Evolutionary conservation across 257 asterid species (phyloP).

Genomic region (Solanum clarkiae): DNA sequence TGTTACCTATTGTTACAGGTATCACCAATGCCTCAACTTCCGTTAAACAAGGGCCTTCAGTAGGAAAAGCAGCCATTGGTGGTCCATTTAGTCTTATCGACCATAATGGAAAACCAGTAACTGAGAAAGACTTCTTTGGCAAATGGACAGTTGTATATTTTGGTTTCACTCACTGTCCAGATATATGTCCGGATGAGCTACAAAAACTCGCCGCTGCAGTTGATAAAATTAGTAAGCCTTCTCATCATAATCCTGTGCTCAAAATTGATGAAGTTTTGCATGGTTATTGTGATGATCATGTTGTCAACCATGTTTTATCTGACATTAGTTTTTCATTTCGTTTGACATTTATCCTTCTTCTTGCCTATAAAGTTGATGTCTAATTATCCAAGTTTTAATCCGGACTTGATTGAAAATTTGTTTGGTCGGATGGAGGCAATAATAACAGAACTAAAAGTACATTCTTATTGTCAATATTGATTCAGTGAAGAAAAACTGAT

Average conservation of each 20-base stretch:
- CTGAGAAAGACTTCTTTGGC: constrained; percentile 75
- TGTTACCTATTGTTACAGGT: constrained; percentile 27
- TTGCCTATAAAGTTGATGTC: not conserved
- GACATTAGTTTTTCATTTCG: not conserved
- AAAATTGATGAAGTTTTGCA: not conserved
- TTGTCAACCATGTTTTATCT: not conserved
- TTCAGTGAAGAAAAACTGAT: not conserved
- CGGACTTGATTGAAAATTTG: not conserved
- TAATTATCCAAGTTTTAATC: not conserved
- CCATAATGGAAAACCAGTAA: constrained; percentile 70
- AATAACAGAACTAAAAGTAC: not conserved
- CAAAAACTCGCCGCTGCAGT: constrained; percentile 76
- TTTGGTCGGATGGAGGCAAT: not conserved
- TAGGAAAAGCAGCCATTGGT: constrained; percentile 81
- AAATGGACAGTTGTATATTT: constrained; percentile 76
- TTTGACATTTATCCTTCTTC: not conserved
- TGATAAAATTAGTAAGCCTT: constrained; percentile 73
- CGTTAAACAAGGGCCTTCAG: constrained; percentile 72
- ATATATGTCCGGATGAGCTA: constrained; percentile 95
- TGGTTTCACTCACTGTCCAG: constrained; percentile 97
- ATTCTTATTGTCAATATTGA: not conserved
- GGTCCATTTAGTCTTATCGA: constrained; percentile 87
- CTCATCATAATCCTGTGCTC: not conserved
- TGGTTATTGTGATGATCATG: not conserved
- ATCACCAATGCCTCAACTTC: constrained; percentile 48